Evolutionary conservation across 2,329 filamentous ascomycete species (phyloP).

Genomic region (Talaromyces albobiverticillius): DNA sequence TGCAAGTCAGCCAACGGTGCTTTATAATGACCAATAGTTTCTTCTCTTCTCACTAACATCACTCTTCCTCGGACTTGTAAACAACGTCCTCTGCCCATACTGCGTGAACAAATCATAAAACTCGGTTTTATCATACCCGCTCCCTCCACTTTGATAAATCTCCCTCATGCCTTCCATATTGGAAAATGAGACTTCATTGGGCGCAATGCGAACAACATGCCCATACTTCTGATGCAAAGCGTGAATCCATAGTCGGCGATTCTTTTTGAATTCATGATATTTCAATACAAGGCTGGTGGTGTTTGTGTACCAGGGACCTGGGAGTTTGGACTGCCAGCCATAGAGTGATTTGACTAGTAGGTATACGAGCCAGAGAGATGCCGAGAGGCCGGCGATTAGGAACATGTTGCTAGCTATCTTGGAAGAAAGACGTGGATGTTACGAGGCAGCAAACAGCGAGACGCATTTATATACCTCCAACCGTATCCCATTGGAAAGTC

Average conservation of each 20-base stretch:
- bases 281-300: constrained; percentile 29
- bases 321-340: constrained; percentile 19
- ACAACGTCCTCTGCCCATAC: constrained; percentile 35
- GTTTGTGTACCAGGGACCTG: constrained; percentile 29
- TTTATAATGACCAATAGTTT: background rate
- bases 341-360: background rate
- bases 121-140: constrained; percentile 37
- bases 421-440: background rate
- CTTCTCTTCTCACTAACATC: constrained; percentile 15
- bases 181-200: constrained; percentile 30
- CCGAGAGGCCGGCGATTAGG: background rate
- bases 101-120: constrained; percentile 34
- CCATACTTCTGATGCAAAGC: constrained; percentile 27
- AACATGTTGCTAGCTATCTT: constrained; percentile 4
- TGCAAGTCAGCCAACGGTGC: background rate
- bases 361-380: background rate
- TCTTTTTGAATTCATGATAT: constrained; percentile 29
- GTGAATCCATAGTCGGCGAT: constrained; percentile 28
- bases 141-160: constrained; percentile 32
- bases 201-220: constrained; percentile 26
- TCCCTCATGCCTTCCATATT: constrained; percentile 28
- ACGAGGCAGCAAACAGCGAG: background rate
- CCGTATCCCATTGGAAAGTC: background rate
- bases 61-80: constrained; percentile 31
- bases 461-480: background rate